A percentile compares a stretch with the other conserved stretches of the same genome.
Conservation (phyloP, 202 grass and related monocot genomes). For the Saccharum hybrid region DNA sequence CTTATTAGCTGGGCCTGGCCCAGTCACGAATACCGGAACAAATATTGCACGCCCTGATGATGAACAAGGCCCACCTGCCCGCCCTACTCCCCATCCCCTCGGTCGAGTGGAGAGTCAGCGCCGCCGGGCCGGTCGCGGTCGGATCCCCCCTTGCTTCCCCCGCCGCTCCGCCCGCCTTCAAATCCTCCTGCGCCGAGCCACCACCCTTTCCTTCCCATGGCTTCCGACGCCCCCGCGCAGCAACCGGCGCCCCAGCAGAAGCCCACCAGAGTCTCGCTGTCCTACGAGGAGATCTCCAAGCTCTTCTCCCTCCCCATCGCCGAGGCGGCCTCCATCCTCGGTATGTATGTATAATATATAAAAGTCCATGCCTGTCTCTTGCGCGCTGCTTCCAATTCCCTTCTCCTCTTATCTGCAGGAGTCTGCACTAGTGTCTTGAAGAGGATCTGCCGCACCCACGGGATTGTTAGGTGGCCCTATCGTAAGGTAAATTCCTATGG, state of each 20-base stretch:
- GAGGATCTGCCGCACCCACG: slow-evolving; percentile 91
- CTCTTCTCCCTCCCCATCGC: slow-evolving; percentile 92
- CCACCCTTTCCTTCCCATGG: slow-evolving; percentile 38
- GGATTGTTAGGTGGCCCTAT: slow-evolving; percentile 94
- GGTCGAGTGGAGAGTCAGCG: not conserved
- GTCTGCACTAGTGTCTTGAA: slow-evolving; percentile 94
- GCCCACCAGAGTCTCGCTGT: slow-evolving; percentile 59
- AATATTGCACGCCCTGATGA: too few relatives aligned
- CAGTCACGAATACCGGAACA: too few relatives aligned
- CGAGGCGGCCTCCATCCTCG: slow-evolving; percentile 82
- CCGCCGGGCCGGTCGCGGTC: not conserved
- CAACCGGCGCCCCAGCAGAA: slow-evolving; percentile 40
- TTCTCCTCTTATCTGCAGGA: slow-evolving; percentile 49
- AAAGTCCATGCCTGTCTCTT: not conserved
- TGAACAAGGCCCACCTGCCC: too few relatives aligned
- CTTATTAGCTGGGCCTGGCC: too few relatives aligned
- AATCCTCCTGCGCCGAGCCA: not conserved
- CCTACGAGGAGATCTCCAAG: slow-evolving; percentile 90
- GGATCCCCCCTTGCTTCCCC: too few relatives aligned
- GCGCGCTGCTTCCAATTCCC: not conserved
- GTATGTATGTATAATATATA: slow-evolving; percentile 32
- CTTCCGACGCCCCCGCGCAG: slow-evolving; percentile 37
- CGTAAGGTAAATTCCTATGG: slow-evolving; percentile 55
- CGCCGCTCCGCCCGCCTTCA: not conserved
- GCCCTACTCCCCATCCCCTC: not conserved